phyloP scores from a whole-genome alignment of 805 yeast genomes.

The Candida qinlingensis region DNA sequence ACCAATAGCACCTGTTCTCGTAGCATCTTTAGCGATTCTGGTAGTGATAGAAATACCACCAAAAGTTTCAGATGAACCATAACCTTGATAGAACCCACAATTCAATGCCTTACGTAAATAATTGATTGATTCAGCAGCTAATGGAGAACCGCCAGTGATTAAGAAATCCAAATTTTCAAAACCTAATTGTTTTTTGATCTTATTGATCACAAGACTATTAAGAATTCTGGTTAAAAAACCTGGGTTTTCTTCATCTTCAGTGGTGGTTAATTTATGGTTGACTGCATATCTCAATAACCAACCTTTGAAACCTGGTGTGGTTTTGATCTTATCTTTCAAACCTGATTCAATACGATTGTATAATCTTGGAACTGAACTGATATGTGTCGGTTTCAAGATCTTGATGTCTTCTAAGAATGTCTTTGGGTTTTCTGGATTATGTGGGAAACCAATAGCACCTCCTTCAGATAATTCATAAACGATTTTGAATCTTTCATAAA shows the following conservation, averaged over 20 bases:
- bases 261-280: constrained; percentile 33
- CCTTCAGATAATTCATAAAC: constrained; percentile 43
- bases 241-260: constrained; percentile 28
- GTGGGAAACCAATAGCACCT: constrained; percentile 48
- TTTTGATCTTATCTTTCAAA: constrained; percentile 42
- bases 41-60: constrained; percentile 49
- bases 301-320: constrained; percentile 42
- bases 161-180: constrained; percentile 37
- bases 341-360: constrained; percentile 58
- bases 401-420: constrained; percentile 55
- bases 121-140: constrained; percentile 53
- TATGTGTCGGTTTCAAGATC: constrained; percentile 45
- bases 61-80: constrained; percentile 68
- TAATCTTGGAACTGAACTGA: constrained; percentile 61
- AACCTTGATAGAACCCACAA: constrained; percentile 59
- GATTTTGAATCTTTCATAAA: constrained; percentile 45
- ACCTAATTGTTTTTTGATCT: constrained; percentile 43
- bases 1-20: constrained; percentile 51
- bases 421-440: constrained; percentile 44
- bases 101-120: constrained; percentile 60
- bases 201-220: constrained; percentile 34
- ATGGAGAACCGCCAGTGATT: constrained; percentile 65
- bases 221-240: constrained; percentile 31
- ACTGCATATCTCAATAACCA: constrained; percentile 34
- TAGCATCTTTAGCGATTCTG: constrained; percentile 48